A percentile compares a stretch with the other conserved stretches of the same genome.
phyloP scores from a whole-genome alignment of 2,329 filamentous ascomycete genomes.

The Fusarium ramigenum region DNA sequence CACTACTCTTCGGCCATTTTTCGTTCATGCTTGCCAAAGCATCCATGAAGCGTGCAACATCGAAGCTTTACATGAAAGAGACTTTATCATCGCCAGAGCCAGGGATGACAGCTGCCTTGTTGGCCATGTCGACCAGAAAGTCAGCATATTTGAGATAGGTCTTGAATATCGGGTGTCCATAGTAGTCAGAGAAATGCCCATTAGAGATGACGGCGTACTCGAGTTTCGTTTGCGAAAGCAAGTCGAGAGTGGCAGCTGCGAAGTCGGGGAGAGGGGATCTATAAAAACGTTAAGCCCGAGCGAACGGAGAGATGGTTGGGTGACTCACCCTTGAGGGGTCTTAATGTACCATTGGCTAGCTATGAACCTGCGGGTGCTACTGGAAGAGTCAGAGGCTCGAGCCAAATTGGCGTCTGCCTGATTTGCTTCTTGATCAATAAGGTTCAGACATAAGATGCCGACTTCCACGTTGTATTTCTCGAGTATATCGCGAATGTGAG shows the following conservation, averaged over 20 bases:
- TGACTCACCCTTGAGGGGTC: not conserved
- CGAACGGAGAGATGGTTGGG: accelerated
- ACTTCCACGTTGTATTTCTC: not conserved
- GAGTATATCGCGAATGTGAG: not conserved
- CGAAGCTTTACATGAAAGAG: not conserved
- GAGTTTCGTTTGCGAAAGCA: not conserved
- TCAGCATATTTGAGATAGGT: not conserved
- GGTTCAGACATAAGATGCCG: not conserved
- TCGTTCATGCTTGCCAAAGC: not conserved
- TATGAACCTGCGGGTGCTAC: accelerated
- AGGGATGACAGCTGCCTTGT: not conserved
- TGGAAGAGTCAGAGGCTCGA: not conserved
- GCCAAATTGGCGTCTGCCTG: not conserved
- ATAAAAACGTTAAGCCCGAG: accelerated
- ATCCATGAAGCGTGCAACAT: not conserved
- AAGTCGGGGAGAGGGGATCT: not conserved
- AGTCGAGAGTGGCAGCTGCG: not conserved
- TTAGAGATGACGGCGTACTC: not conserved
- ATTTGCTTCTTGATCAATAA: not conserved
- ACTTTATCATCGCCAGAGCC: not conserved
- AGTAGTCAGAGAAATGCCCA: not conserved
- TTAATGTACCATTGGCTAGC: not conserved
- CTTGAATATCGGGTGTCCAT: not conserved
- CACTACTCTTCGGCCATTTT: not conserved
- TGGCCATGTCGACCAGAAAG: not conserved